Evolutionary conservation across 73 alveolate genomes (phyloP).

Genomic region (Paramecium octaurelia): DNA sequence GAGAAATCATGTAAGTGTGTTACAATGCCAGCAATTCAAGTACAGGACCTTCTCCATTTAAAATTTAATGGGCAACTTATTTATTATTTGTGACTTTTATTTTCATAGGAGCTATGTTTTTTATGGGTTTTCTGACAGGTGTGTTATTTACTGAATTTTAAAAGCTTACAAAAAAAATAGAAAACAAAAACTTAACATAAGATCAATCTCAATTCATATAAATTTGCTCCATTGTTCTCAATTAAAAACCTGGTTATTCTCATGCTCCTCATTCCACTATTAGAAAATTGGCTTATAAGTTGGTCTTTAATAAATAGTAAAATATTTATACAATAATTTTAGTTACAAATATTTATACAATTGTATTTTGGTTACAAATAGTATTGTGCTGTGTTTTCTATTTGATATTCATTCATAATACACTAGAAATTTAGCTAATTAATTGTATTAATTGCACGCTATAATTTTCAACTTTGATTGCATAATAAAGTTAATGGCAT

Average conservation of each 20-base stretch:
- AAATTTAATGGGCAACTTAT: neutral
- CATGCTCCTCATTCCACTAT: neutral
- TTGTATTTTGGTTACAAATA: neutral
- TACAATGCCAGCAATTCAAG: neutral
- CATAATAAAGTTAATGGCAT: neutral
- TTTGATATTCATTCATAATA: neutral
- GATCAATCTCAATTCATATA: conserved; percentile 20
- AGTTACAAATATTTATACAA: neutral
- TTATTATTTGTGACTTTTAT: neutral
- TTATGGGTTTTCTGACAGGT: conserved; percentile 29
- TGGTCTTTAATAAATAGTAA: neutral
- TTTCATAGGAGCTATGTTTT: neutral
- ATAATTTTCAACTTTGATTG: neutral
- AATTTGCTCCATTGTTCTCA: neutral
- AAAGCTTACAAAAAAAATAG: neutral
- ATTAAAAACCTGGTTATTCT: neutral
- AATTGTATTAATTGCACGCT: neutral
- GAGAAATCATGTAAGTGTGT: neutral
- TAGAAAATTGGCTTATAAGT: neutral
- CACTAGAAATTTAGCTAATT: neutral
- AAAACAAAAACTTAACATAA: neutral
- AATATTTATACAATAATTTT: neutral
- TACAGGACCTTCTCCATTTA: neutral
- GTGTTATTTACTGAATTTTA: neutral
- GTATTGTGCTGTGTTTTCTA: neutral